phyloP scores from a whole-genome alignment of 176 grass and related monocot genomes.

The Zoysia japonica region DNA sequence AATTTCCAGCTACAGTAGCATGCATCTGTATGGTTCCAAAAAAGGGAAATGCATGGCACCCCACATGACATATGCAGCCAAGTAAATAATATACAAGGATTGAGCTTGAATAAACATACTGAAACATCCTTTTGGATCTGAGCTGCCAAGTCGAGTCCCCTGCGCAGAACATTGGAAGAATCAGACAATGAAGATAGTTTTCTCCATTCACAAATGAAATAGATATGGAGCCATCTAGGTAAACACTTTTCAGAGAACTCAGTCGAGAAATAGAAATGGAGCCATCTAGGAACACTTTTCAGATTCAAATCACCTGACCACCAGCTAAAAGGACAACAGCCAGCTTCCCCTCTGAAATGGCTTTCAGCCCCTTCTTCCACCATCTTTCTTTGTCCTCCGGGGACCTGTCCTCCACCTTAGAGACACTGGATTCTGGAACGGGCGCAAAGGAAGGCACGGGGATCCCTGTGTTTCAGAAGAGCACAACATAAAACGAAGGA shows the following conservation, averaged over 20 bases:
- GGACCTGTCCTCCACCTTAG: conserved; percentile 80
- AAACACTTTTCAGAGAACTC: neutral
- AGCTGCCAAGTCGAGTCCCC: conserved; percentile 90
- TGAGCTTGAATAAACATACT: conserved; percentile 66
- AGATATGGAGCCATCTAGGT: neutral
- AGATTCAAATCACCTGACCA: conserved; percentile 68
- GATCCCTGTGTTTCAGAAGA: conserved; percentile 46
- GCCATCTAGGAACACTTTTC: too few species aligned
- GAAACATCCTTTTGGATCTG: conserved; percentile 96
- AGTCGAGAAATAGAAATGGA: too few species aligned
- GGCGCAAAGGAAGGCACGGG: conserved; percentile 57
- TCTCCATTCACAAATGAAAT: neutral
- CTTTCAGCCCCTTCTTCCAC: conserved; percentile 94
- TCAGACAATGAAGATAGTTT: conserved; percentile 15
- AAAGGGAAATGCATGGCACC: neutral
- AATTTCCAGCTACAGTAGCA: neutral
- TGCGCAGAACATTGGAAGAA: conserved; percentile 35
- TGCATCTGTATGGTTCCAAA: conserved; percentile 11
- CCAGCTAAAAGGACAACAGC: conserved; percentile 92
- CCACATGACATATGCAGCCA: conserved; percentile 6
- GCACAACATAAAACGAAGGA: neutral
- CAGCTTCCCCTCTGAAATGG: conserved; percentile 94
- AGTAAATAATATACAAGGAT: conserved; percentile 17
- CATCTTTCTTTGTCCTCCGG: conserved; percentile 75
- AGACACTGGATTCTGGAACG: conserved; percentile 86